Conservation (phyloP, 2,329 filamentous ascomycete species). For the Colletotrichum camelliae region DNA sequence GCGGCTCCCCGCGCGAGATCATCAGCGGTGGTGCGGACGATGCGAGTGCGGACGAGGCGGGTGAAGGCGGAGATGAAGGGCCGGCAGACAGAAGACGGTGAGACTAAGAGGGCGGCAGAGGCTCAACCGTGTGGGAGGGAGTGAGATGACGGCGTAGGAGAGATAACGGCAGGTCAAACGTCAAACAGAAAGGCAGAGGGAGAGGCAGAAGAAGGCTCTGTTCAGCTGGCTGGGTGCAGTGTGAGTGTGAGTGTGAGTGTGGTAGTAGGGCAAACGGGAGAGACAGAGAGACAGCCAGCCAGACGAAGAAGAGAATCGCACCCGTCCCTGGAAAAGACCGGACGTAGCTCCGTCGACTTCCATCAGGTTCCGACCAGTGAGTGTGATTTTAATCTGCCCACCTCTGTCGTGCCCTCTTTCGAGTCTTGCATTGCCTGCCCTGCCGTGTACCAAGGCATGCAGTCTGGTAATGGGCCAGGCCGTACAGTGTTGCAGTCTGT, state of each 20-base stretch:
- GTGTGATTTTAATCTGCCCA: not conserved
- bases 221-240: not conserved
- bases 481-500: not conserved
- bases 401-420: not conserved
- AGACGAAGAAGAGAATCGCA: not conserved
- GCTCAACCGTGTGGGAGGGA: not conserved
- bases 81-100: not conserved
- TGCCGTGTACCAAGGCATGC: not conserved
- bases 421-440: not conserved
- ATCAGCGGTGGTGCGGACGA: not conserved
- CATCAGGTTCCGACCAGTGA: slow-evolving; percentile 4
- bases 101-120: not conserved
- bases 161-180: not conserved
- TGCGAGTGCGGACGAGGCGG: not conserved
- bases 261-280: not conserved
- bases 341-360: slow-evolving; percentile 13
- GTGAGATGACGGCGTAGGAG: not conserved
- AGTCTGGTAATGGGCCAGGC: not conserved
- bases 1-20: not conserved
- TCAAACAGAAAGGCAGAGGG: not conserved
- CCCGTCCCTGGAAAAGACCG: not conserved
- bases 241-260: not conserved
- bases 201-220: not conserved
- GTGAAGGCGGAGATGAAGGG: not conserved
- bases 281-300: not conserved